These are phyloP conservation scores for Tubosaeta sp. DNA, from an alignment of 768 basidiomycete species.

Conservation along the genomic window DNA sequence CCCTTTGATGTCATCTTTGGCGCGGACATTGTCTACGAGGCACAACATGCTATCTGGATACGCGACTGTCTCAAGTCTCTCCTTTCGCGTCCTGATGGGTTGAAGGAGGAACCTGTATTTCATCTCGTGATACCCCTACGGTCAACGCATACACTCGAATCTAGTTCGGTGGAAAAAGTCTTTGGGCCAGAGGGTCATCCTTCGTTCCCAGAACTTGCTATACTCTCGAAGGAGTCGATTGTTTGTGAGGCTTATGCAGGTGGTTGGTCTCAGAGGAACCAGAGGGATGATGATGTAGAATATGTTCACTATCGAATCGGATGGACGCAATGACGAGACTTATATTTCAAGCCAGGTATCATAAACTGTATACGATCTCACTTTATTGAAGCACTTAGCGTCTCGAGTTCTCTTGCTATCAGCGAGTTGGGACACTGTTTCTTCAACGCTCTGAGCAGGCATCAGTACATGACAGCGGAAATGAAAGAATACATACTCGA, in stretches of 20 bases:
- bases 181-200: conserved; percentile 33
- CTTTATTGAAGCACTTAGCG: conserved; percentile 61
- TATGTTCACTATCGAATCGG: conserved; percentile 73
- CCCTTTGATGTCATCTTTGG: conserved; percentile 50
- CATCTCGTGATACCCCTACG: conserved; percentile 79
- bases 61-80: conserved; percentile 37
- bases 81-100: conserved; percentile 27
- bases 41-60: conserved; percentile 45
- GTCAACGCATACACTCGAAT: conserved; percentile 57
- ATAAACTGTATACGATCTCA: conserved; percentile 28
- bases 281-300: conserved; percentile 48
- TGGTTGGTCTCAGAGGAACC: conserved; percentile 23
- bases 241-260: conserved; percentile 44
- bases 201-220: conserved; percentile 36
- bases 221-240: conserved; percentile 52
- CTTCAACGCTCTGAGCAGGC: conserved; percentile 55
- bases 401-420: conserved; percentile 74
- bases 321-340: conserved; percentile 39
- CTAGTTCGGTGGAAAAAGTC: conserved; percentile 49
- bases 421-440: conserved; percentile 76
- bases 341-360: background rate
- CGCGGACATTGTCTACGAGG: conserved; percentile 54
- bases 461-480: background rate
- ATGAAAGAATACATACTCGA: conserved; percentile 61
- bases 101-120: conserved; percentile 35